Conservation (phyloP, 371 early-diverging fungal species). For the Coemansia sp. region DNA sequence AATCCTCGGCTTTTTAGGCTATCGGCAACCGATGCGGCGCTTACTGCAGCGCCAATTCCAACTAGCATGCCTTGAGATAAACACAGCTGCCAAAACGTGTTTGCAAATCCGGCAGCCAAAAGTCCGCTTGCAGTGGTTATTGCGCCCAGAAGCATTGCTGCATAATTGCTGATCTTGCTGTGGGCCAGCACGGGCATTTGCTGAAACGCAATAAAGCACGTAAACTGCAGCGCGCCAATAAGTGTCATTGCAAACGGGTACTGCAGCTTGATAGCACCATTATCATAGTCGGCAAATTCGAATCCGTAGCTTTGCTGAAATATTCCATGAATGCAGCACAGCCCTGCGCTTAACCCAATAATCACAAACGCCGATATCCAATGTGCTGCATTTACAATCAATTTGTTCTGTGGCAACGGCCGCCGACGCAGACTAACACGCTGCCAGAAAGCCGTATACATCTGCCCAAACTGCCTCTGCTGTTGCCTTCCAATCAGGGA, state of each 20-base stretch:
- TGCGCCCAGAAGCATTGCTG: neutral
- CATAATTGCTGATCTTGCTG: neutral
- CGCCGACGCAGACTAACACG: neutral
- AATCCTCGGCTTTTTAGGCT: neutral
- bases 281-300: neutral
- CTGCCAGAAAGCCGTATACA: neutral
- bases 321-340: neutral
- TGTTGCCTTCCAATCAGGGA: neutral
- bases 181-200: neutral
- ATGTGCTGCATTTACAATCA: no score
- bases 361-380: neutral
- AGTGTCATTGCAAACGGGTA: neutral
- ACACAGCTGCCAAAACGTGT: constrained; percentile 6
- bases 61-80: constrained; percentile 4
- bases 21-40: no score
- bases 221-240: neutral
- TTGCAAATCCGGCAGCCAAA: constrained; percentile 1
- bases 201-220: neutral
- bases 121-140: neutral
- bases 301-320: neutral
- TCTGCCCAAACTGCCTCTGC: neutral
- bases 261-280: no score
- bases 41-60: neutral
- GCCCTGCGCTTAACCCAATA: constrained; percentile 2
- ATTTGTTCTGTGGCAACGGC: neutral